Evolutionary conservation across 2,329 filamentous ascomycete species (phyloP), one percentile per base, ranked within the genome.

Genomic region (Scedosporium aurantiacum): DNA sequence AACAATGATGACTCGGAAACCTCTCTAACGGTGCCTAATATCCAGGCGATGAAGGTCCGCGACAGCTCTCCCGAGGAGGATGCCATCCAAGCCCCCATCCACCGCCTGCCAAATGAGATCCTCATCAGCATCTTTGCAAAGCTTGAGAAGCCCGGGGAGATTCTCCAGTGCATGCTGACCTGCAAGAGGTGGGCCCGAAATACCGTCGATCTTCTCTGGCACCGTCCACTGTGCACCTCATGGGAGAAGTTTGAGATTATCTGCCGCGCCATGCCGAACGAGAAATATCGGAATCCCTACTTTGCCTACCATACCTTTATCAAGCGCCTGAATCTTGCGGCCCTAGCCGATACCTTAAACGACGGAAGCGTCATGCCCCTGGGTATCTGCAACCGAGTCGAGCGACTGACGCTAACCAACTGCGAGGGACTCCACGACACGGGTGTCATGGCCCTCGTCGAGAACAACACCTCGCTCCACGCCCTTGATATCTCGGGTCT

Each of bases 151-250:
- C 82, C 91, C 2, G 77, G 79, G 54, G 93, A 99, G 70, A 82
- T 97, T 67, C 82, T 91, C 66, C 87, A 86, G 74, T 95, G 90
- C 74, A 92, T 97, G 89, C 79, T 94, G 65, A 92, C 96, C n/a
- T 97, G 88, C 70, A 92, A 91, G 74, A 85, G 88, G 64, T 99
- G 94, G 94, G 89, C 94, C 28, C 82, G 88, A 65, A 97, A 97
- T 71, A 88, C 89, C 59, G 94, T 97, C 66, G 93, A 94, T 65
- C 82, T 96, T 66, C 81, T 99, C 23, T 99, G 94, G 94, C 92
- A 97, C 73, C 84, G 94, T 45, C 94, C 94, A 1, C 86, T 90
- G 28, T 97, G 94, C 76, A 91, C 88, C 68, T 90, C 86, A 67
- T 97, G 91, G 89, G 75, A 80, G 12, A 91, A 91, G 70, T 85